These are phyloP conservation scores for Epipyxis sp. DNA, from an alignment of 108 stramenopile species.

Conservation along the genomic window DNA sequence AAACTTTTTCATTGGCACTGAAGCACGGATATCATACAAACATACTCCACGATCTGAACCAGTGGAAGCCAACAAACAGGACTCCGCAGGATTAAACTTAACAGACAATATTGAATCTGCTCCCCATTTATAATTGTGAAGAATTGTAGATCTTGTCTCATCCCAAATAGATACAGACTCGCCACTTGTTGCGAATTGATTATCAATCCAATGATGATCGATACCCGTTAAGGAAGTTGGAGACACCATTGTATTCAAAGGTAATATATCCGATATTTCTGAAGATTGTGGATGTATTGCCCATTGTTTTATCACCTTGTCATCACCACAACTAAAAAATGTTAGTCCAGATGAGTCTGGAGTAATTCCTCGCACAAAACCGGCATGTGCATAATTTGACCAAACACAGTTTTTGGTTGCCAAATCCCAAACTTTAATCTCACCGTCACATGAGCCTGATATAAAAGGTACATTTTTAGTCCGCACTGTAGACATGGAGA, in stretches of 20 bases:
- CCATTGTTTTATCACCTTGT: constrained; percentile 76
- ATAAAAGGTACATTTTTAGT: constrained; percentile 74
- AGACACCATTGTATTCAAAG: constrained; percentile 38
- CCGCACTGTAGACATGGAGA: constrained; percentile 67
- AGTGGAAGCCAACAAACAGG: constrained; percentile 79
- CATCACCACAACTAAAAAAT: constrained; percentile 87
- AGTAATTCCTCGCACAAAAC: constrained; percentile 55
- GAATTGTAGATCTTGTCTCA: constrained; percentile 69
- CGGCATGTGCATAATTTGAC: constrained; percentile 60
- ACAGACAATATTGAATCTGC: constrained; percentile 83
- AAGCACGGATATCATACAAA: constrained; percentile 81
- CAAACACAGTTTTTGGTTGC: constrained; percentile 70
- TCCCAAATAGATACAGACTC: constrained; percentile 88
- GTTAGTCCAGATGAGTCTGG: constrained; percentile 64
- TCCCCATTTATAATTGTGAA: constrained; percentile 78
- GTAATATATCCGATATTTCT: background rate
- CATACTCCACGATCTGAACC: constrained; percentile 83
- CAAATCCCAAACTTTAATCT: constrained; percentile 89
- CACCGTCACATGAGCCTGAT: constrained; percentile 87
- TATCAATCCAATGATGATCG: constrained; percentile 83
- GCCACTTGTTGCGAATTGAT: constrained; percentile 70
- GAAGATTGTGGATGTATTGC: constrained; percentile 36
- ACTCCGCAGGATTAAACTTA: constrained; percentile 90
- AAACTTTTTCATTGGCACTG: constrained; percentile 79
- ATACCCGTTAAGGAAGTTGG: constrained; percentile 71